Evolutionary conservation across 148 eudicot species (phyloP).

Genomic region (Mesembryanthemum crystallinum): DNA sequence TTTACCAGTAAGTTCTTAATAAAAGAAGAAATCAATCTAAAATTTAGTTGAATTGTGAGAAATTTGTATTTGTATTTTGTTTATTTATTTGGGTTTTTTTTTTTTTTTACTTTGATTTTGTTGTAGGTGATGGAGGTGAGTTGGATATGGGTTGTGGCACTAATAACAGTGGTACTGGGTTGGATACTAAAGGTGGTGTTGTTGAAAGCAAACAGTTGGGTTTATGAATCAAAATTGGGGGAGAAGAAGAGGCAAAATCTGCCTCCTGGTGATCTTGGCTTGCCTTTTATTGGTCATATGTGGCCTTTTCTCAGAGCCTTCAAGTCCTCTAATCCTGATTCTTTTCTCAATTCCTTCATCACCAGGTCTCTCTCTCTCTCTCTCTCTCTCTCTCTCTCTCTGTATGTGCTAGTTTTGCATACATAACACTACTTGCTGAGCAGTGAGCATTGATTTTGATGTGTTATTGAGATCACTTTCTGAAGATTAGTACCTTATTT

Average conservation of each 20-base stretch:
- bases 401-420: slow-evolving; percentile 7
- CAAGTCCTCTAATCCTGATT: slow-evolving; percentile 77
- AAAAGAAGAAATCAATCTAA: neutral
- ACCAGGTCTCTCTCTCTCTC: slow-evolving; percentile 37
- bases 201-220: slow-evolving; percentile 43
- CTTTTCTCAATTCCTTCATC: slow-evolving; percentile 51
- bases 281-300: slow-evolving; percentile 89
- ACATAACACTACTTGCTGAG: too few relatives aligned
- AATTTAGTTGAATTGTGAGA: too few relatives aligned
- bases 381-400: neutral
- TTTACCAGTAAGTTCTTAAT: neutral
- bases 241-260: slow-evolving; percentile 40
- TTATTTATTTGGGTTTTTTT: neutral
- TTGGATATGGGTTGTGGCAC: slow-evolving; percentile 6
- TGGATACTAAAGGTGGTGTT: slow-evolving; percentile 32
- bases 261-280: slow-evolving; percentile 86
- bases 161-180: slow-evolving; percentile 3
- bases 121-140: slow-evolving; percentile 13
- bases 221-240: slow-evolving; percentile 53
- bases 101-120: neutral
- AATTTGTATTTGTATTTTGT: neutral
- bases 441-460: too few relatives aligned
- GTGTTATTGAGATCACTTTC: too few relatives aligned
- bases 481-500: too few relatives aligned
- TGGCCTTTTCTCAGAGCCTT: slow-evolving; percentile 76